Evolutionary conservation across 306 rosid genomes (phyloP).

Genomic region (Cyamopsis tetragonoloba): DNA sequence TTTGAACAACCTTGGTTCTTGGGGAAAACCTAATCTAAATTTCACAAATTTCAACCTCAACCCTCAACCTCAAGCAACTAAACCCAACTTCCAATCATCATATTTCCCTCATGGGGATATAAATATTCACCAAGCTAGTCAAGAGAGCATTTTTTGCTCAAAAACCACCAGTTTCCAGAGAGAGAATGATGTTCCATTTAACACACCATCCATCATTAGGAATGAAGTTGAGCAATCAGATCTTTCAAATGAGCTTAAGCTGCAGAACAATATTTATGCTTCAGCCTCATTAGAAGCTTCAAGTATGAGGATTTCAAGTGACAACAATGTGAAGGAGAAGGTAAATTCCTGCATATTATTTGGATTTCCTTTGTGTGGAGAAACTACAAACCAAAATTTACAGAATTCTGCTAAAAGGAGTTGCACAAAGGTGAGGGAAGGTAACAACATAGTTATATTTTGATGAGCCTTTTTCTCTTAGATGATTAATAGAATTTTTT

Average conservation of each 20-base stretch:
- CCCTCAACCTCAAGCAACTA: slow-evolving; percentile 62
- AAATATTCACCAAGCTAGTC: slow-evolving; percentile 49
- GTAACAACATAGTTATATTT: slow-evolving; percentile 40
- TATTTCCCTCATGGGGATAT: slow-evolving; percentile 62
- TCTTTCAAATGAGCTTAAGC: slow-evolving; percentile 46
- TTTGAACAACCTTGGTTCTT: slow-evolving; percentile 52
- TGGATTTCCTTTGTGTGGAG: slow-evolving; percentile 82
- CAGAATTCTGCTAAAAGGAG: slow-evolving; percentile 72
- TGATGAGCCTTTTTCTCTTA: slow-evolving; percentile 41
- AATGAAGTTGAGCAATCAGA: slow-evolving; percentile 51
- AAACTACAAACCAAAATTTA: slow-evolving; percentile 45
- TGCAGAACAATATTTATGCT: slow-evolving; percentile 42
- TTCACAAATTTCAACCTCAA: slow-evolving; percentile 47
- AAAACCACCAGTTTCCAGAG: slow-evolving; percentile 40
- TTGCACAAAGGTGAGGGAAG: slow-evolving; percentile 88
- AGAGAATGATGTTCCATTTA: slow-evolving; percentile 39
- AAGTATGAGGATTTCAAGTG: slow-evolving; percentile 43
- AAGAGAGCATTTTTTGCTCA: slow-evolving; percentile 43
- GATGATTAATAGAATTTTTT: too few species aligned
- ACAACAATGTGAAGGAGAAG: slow-evolving; percentile 42
- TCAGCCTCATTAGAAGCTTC: slow-evolving; percentile 43
- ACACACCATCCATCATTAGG: slow-evolving; percentile 35
- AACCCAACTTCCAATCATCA: slow-evolving; percentile 46
- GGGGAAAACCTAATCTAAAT: slow-evolving; percentile 60
- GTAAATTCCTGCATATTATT: slow-evolving; percentile 68